Conservation (phyloP, 2,329 filamentous ascomycete genomes). For the Epichloe hybrida region DNA sequence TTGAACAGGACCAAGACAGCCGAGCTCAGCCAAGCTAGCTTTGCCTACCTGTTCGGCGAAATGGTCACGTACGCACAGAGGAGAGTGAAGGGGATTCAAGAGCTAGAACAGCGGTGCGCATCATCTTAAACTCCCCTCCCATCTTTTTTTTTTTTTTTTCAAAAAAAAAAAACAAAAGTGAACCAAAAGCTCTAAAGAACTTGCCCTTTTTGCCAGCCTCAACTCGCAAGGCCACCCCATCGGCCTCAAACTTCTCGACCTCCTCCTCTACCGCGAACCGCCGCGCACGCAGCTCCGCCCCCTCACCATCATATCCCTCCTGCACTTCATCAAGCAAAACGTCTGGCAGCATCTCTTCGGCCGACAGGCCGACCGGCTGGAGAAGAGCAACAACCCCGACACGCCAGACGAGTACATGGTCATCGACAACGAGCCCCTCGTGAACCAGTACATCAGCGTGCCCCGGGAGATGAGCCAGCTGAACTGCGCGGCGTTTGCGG, state of each 20-base stretch:
- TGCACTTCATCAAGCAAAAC: slow-evolving; percentile 89
- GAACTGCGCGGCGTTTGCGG: slow-evolving; percentile 91
- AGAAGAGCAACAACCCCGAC: slow-evolving; percentile 68
- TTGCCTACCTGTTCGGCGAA: slow-evolving; percentile 91
- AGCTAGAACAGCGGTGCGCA: slow-evolving; percentile 71
- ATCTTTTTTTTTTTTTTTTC: no score
- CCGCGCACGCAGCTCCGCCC: slow-evolving; percentile 61
- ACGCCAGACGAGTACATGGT: slow-evolving; percentile 98
- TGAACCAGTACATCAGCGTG: slow-evolving; percentile 86
- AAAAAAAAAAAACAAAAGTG: neutral
- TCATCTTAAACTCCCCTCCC: neutral
- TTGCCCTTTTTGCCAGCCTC: slow-evolving; percentile 38
- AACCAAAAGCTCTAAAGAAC: no score
- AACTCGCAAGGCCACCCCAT: slow-evolving; percentile 89
- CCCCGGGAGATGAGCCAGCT: slow-evolving; percentile 92
- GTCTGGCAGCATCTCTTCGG: slow-evolving; percentile 89
- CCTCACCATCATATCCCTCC: slow-evolving; percentile 74
- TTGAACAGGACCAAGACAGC: slow-evolving; percentile 79
- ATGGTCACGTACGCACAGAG: slow-evolving; percentile 94
- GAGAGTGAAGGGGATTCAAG: slow-evolving; percentile 80
- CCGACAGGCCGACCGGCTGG: slow-evolving; percentile 80
- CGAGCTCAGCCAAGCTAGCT: slow-evolving; percentile 84
- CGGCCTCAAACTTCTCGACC: slow-evolving; percentile 86
- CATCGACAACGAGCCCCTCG: slow-evolving; percentile 95
- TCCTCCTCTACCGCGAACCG: slow-evolving; percentile 75